Evolutionary conservation across 1,284 basidiomycete species (phyloP), one percentile per base, ranked within the genome.

Genomic region (Ganoderma leucocontextum): DNA sequence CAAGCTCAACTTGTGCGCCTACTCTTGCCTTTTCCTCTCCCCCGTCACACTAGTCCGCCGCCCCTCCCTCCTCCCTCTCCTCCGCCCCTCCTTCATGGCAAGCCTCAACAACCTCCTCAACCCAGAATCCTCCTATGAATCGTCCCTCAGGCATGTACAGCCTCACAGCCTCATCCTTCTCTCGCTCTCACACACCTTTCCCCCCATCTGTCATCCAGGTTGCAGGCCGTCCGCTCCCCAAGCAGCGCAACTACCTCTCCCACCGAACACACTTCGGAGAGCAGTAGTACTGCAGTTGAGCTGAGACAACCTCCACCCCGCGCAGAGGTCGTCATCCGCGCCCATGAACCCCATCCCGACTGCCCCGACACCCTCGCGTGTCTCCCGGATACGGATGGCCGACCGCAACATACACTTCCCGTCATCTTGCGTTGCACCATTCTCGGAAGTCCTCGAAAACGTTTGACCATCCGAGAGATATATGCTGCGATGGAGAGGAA

Each of bases 401-500:
- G 91, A 71, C 92, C 92, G 63, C 91, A 93, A 71, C 92, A 94
- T 75, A 94, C 92, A 7, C 85, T 94, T 57, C 92, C 92, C 44
- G 89, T 94, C 67, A 94, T 94, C 75, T 82, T 94, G 63, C 89
- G 92, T 47, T 94, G 92, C 75, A 91, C 92, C 39, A 94, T 94
- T 73, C 82, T 94, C 63, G 92, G 92, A 47, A 92, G 91, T 76
- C 83, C 87, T 9, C 87, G 88, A 73, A 87, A 89, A 75, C 86
- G 91, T n/a, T 82, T 94, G 36, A 94, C 92, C 19, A 93, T 94
- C 73, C 84, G 92, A 62, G 92, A 93, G 74, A 94, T 94, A 66
- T 94, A 94, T 74, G 90, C 90, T 10, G 89, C 91, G 13, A 94
- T 94, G 91, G 92, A 94, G 81, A 84, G 85, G 52, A 94, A 94